Evolutionary conservation across 805 yeast species (phyloP).

Genomic region (Nakazawaea sp.): DNA sequence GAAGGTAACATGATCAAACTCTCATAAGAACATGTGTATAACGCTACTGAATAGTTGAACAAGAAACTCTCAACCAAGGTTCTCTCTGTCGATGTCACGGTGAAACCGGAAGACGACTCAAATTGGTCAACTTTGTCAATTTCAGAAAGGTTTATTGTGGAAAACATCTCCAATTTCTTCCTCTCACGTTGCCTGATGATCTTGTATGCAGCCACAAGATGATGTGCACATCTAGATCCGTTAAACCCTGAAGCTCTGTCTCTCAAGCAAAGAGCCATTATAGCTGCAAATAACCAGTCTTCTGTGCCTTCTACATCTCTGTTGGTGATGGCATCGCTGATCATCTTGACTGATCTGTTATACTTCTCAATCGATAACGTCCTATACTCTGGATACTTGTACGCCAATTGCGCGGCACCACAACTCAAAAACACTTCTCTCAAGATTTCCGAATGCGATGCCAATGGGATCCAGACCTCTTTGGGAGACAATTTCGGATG

Average conservation of each 20-base stretch:
- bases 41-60: slow-evolving; percentile 31
- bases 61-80: slow-evolving; percentile 38
- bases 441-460: slow-evolving; percentile 22
- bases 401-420: slow-evolving; percentile 32
- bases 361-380: slow-evolving; percentile 18
- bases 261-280: slow-evolving; percentile 31
- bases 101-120: not conserved
- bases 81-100: slow-evolving; percentile 21
- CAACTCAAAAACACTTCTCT: slow-evolving; percentile 31
- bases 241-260: slow-evolving; percentile 25
- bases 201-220: slow-evolving; percentile 27
- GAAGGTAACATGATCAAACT: slow-evolving; percentile 27
- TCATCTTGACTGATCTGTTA: slow-evolving; percentile 16
- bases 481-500: slow-evolving; percentile 32
- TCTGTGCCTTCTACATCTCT: slow-evolving; percentile 23
- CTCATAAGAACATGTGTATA: slow-evolving; percentile 27
- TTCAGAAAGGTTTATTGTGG: not conserved
- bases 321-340: slow-evolving; percentile 17
- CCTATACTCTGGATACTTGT: slow-evolving; percentile 22
- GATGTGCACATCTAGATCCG: slow-evolving; percentile 23
- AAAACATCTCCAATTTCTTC: slow-evolving; percentile 10
- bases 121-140: not conserved
- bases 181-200: slow-evolving; percentile 24
- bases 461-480: slow-evolving; percentile 31
- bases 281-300: slow-evolving; percentile 33